phyloP scores from a whole-genome alignment of 306 rosid genomes.

The Casuarina glauca region DNA sequence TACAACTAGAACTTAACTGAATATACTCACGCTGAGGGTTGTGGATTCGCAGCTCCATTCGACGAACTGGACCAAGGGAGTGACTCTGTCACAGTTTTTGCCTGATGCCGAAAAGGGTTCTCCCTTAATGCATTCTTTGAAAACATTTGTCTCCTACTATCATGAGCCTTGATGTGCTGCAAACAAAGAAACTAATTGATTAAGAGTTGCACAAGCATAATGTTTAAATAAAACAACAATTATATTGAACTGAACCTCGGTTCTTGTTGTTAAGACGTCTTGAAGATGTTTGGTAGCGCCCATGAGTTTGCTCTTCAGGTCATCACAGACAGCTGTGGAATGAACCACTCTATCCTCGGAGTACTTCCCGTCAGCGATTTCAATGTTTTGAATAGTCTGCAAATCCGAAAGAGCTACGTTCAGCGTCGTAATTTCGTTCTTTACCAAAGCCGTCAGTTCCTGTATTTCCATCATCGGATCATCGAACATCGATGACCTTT shows the following conservation, averaged over 20 bases:
- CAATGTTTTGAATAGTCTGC: conserved; percentile 78
- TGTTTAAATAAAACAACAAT: not conserved
- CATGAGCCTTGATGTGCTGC: conserved; percentile 91
- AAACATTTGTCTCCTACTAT: conserved; percentile 84
- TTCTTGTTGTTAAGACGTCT: conserved; percentile 79
- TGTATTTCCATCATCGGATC: conserved; percentile 84
- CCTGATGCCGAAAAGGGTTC: conserved; percentile 63
- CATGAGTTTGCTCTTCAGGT: conserved; percentile 81
- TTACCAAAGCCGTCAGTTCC: conserved; percentile 67
- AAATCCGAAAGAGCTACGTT: conserved; percentile 74
- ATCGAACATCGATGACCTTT: conserved; percentile 83
- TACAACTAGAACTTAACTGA: not conserved
- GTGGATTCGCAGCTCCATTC: conserved; percentile 45
- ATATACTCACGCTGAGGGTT: conserved; percentile 56
- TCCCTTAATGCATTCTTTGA: conserved; percentile 68
- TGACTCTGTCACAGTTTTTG: conserved; percentile 64
- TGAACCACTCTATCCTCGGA: conserved; percentile 83
- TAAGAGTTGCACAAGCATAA: conserved; percentile 5
- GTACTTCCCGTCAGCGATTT: conserved; percentile 64
- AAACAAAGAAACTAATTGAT: conserved; percentile 15
- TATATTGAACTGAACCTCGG: conserved; percentile 55
- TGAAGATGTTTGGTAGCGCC: conserved; percentile 82
- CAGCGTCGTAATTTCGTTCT: conserved; percentile 85
- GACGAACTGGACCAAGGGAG: conserved; percentile 81
- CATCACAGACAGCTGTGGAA: conserved; percentile 86